Evolutionary conservation across 2,329 filamentous ascomycete species (phyloP).

Genomic region (Albifimbria verrucaria): DNA sequence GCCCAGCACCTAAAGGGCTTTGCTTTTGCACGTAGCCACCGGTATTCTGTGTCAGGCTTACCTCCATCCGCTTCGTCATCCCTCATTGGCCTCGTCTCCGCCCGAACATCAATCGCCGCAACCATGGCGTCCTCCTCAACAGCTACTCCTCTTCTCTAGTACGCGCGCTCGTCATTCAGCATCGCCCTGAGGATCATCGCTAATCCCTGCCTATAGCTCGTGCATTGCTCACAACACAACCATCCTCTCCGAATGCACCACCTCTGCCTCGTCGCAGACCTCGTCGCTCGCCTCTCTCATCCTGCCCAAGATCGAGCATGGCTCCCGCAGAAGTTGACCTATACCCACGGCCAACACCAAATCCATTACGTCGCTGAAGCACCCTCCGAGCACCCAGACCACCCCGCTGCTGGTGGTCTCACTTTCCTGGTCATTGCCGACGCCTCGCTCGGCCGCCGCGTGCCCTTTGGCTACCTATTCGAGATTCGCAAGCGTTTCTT

Average conservation of each 20-base stretch:
- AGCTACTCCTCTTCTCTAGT: conserved; percentile 72
- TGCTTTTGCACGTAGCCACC: not conserved
- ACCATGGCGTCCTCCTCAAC: conserved; percentile 70
- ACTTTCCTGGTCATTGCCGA: conserved; percentile 91
- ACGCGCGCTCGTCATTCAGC: not conserved
- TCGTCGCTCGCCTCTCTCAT: conserved; percentile 88
- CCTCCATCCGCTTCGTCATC: not conserved
- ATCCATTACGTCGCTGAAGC: conserved; percentile 94
- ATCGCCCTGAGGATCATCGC: not conserved
- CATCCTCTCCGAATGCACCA: conserved; percentile 89
- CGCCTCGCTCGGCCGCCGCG: conserved; percentile 74
- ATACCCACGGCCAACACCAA: conserved; percentile 86
- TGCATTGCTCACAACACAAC: conserved; percentile 94
- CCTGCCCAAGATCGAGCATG: conserved; percentile 90
- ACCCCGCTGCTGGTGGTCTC: conserved; percentile 69
- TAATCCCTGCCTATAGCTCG: conserved; percentile 53
- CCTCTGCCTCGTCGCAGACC: conserved; percentile 76
- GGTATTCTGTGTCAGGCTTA: not conserved
- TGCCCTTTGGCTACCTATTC: conserved; percentile 88
- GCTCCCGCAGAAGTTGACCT: conserved; percentile 83
- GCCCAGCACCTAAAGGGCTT: not conserved
- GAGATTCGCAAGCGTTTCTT: conserved; percentile 90
- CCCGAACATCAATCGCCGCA: conserved; percentile 3
- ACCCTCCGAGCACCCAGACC: conserved; percentile 59
- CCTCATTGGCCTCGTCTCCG: not conserved